Conservation (phyloP, 2,329 filamentous ascomycete genomes). For the Ambrosiella beaveri region DNA sequence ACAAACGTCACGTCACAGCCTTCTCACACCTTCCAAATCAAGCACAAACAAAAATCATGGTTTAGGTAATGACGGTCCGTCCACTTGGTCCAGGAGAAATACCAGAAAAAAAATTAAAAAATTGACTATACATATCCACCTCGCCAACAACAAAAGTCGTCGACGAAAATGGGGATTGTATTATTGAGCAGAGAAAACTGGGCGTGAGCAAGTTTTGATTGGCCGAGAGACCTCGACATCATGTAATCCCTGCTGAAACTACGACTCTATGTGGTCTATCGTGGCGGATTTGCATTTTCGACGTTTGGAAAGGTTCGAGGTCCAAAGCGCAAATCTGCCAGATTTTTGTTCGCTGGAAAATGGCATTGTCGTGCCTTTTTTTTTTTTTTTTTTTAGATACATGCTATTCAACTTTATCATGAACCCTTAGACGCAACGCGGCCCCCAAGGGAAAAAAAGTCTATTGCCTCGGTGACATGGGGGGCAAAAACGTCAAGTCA, state of each 20-base stretch:
- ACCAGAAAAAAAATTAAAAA: not conserved
- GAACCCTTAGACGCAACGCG: not conserved
- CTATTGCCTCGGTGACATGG: not conserved
- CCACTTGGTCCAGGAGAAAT: not conserved
- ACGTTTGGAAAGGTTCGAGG: not conserved
- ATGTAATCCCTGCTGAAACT: not conserved
- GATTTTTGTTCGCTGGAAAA: too few species aligned
- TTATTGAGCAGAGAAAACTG: not conserved
- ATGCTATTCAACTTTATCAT: too few species aligned
- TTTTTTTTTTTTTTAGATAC: too few species aligned
- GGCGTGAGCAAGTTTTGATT: constrained; percentile 31
- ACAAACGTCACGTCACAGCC: not conserved
- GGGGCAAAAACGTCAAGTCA: not conserved
- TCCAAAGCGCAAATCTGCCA: too few species aligned
- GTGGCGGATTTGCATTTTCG: not conserved
- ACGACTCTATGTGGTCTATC: not conserved
- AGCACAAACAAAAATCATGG: not conserved
- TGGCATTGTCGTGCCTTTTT: too few species aligned
- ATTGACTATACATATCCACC: not conserved
- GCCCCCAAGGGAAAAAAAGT: not conserved
- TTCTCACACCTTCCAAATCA: not conserved
- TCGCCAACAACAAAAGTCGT: not conserved
- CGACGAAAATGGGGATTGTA: not conserved
- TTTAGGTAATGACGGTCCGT: not conserved
- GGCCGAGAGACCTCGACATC: constrained; percentile 11